Conservation (phyloP, 164 flowering plant species). For the Malania oleifera region DNA sequence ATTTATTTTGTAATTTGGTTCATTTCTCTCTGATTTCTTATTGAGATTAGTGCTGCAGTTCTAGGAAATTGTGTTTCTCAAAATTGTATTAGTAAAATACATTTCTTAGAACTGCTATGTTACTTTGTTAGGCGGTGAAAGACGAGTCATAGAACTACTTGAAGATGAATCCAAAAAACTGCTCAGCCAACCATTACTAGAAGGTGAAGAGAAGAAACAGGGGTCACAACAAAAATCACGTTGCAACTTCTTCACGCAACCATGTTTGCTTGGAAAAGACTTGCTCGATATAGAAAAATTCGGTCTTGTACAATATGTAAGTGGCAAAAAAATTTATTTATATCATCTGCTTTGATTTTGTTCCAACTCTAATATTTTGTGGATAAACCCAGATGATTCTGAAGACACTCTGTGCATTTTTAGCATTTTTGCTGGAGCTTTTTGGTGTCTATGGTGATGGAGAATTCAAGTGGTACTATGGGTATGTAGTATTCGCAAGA, state of each 20-base stretch:
- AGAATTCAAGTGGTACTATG: conserved; percentile 86
- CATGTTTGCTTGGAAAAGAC: conserved; percentile 50
- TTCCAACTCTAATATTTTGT: conserved; percentile 13
- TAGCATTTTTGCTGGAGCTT: conserved; percentile 69
- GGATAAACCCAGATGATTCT: conserved; percentile 69
- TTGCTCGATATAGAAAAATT: conserved; percentile 58
- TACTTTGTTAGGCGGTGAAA: conserved; percentile 59
- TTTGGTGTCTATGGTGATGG: conserved; percentile 88
- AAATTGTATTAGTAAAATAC: too few relatives aligned
- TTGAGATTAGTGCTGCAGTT: too few relatives aligned
- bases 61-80: too few relatives aligned
- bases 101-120: too few relatives aligned
- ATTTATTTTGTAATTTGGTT: too few relatives aligned
- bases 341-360: neutral
- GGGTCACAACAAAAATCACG: conserved; percentile 21
- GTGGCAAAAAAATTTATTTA: conserved; percentile 11
- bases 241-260: conserved; percentile 47
- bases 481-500: conserved; percentile 48
- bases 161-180: conserved; percentile 51
- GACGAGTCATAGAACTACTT: conserved; percentile 46
- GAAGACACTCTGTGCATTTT: conserved; percentile 73
- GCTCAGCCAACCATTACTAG: conserved; percentile 49
- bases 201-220: conserved; percentile 24
- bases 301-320: conserved; percentile 91
- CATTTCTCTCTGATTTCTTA: too few relatives aligned